Percentiles rank a stretch among this genome's conserved stretches.
Conservation (phyloP, 2,329 filamentous ascomycete species). For the Microdochium bolleyi region DNA sequence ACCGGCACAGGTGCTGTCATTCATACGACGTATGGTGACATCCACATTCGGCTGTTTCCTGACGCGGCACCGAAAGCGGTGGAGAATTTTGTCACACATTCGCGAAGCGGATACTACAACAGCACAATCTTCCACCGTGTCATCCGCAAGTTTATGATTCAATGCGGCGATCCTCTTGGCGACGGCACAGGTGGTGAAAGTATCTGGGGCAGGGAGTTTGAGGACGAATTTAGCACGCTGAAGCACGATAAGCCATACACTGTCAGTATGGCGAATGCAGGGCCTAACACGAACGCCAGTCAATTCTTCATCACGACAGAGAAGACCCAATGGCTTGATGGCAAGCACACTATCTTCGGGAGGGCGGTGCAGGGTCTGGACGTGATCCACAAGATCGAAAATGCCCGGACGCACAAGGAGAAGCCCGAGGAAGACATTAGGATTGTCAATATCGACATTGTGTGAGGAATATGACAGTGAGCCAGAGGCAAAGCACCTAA, state of each 20-base stretch:
- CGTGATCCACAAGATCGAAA: conserved; percentile 94
- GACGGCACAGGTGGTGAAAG: conserved; percentile 86
- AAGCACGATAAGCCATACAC: conserved; percentile 96
- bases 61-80: conserved; percentile 89
- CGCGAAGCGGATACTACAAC: conserved; percentile 90
- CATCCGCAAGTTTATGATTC: conserved; percentile 98
- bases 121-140: conserved; percentile 95
- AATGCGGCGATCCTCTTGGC: conserved; percentile 74
- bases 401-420: conserved; percentile 76
- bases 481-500: too few species aligned
- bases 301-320: conserved; percentile 99
- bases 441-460: conserved; percentile 76
- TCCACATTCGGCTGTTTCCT: conserved; percentile 87
- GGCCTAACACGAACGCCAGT: conserved; percentile 87
- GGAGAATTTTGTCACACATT: conserved; percentile 94
- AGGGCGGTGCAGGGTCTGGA: conserved; percentile 84
- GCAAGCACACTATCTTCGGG: conserved; percentile 94
- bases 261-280: conserved; percentile 95
- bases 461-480: conserved; percentile 21
- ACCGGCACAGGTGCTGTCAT: conserved; percentile 74
- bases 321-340: conserved; percentile 92
- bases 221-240: conserved; percentile 85
- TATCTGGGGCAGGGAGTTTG: conserved; percentile 89
- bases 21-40: conserved; percentile 91
- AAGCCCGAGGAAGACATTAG: conserved; percentile 97